phyloP scores from a whole-genome alignment of 2,329 filamentous ascomycete genomes.

The Aureobasidium sp. region DNA sequence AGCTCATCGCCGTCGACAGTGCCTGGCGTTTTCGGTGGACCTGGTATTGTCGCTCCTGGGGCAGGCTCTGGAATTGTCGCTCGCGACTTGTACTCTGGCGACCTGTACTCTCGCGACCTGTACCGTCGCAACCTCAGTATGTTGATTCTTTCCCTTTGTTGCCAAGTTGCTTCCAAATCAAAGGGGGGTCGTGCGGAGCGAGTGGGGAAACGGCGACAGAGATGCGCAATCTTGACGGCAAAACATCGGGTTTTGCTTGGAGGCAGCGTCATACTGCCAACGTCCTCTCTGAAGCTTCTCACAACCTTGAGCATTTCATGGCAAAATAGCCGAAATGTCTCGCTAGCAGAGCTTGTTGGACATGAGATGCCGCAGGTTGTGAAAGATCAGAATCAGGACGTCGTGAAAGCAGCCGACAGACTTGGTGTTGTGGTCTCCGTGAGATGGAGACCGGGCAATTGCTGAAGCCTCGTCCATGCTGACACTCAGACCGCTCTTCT shows the following conservation, averaged over 20 bases:
- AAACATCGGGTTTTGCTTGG: not conserved
- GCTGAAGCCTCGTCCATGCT: not conserved
- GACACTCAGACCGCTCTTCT: not conserved
- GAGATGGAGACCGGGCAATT: no score
- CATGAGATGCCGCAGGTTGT: no score
- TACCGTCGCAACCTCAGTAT: not conserved
- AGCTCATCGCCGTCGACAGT: not conserved
- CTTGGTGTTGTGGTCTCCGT: no score
- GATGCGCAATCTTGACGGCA: not conserved
- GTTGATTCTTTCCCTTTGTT: conserved; percentile 2
- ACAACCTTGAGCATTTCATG: not conserved
- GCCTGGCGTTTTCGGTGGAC: conserved; percentile 4
- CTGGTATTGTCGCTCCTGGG: not conserved
- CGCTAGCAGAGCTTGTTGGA: no score
- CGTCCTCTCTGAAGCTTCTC: not conserved
- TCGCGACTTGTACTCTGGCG: not conserved
- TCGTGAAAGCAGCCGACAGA: not conserved
- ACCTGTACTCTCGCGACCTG: not conserved
- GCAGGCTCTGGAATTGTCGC: not conserved
- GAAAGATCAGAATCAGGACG: no score
- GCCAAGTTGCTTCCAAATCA: conserved; percentile 26
- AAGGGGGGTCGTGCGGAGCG: not conserved
- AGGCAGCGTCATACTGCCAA: not conserved
- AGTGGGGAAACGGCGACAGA: not conserved
- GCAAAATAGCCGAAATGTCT: not conserved